phyloP scores from a whole-genome alignment of 108 stramenopile species.

The Nitzschia inconspicua region DNA sequence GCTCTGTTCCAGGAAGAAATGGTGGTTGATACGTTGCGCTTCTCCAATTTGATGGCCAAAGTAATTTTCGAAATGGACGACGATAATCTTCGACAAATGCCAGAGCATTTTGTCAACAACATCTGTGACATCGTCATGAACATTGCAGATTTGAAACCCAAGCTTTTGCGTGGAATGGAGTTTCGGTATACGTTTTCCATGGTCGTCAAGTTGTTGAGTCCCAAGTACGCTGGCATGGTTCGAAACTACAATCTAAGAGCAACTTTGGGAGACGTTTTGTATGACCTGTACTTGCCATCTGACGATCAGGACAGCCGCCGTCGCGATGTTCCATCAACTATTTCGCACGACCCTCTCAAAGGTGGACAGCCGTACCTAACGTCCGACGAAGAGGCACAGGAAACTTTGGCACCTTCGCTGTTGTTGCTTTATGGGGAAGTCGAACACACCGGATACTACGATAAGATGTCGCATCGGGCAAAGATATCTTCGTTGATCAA shows the following conservation, averaged over 20 bases:
- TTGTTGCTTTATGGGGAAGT: constrained; percentile 97
- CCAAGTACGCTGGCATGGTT: constrained; percentile 71
- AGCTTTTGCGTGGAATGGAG: constrained; percentile 56
- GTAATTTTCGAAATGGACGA: constrained; percentile 51
- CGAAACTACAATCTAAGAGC: constrained; percentile 93
- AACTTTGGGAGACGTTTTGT: constrained; percentile 88
- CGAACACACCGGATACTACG: constrained; percentile 95
- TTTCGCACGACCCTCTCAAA: constrained; percentile 56
- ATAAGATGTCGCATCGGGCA: constrained; percentile 89
- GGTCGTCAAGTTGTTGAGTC: constrained; percentile 71
- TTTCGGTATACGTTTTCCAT: constrained; percentile 63
- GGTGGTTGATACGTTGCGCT: constrained; percentile 58
- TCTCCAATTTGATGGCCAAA: constrained; percentile 64
- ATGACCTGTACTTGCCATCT: constrained; percentile 83
- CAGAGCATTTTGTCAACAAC: constrained; percentile 80
- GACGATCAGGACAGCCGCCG: constrained; percentile 41
- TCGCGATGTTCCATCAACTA: constrained; percentile 57
- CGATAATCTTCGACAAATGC: constrained; percentile 58
- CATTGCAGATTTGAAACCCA: constrained; percentile 52
- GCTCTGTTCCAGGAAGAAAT: constrained; percentile 64
- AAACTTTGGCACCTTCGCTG: constrained; percentile 91
- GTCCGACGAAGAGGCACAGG: constrained; percentile 74
- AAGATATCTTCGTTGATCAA: constrained; percentile 90
- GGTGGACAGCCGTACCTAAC: constrained; percentile 75
- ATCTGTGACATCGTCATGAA: constrained; percentile 68